Percentiles rank a stretch among this genome's conserved stretches.
Conservation (phyloP, 805 yeast species). For the Cyberlindnera sargentensis region DNA sequence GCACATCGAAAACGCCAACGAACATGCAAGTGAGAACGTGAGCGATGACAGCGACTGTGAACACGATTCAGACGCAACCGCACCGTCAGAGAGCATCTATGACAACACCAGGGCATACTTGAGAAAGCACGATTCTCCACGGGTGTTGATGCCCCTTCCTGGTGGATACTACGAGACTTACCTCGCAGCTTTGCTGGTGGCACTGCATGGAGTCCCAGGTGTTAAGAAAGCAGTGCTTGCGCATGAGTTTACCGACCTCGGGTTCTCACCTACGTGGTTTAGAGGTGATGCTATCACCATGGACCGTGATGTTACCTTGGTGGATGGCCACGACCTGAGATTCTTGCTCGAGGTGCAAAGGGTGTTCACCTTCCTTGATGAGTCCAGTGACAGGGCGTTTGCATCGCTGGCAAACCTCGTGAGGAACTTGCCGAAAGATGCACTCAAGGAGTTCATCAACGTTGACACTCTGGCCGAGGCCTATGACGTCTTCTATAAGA, state of each 20-base stretch:
- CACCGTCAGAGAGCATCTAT: conserved; percentile 19
- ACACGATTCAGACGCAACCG: background rate
- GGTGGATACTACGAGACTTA: conserved; percentile 31
- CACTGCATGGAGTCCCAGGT: conserved; percentile 30
- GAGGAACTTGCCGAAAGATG: conserved; percentile 23
- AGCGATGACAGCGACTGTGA: background rate
- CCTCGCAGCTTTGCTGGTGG: conserved; percentile 34
- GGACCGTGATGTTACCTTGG: conserved; percentile 6
- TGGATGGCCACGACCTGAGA: conserved; percentile 22
- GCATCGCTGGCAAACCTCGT: conserved; percentile 30
- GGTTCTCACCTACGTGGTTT: conserved; percentile 35
- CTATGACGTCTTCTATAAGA: conserved; percentile 13
- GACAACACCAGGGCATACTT: conserved; percentile 26
- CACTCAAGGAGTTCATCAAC: conserved; percentile 6
- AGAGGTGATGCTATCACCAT: conserved; percentile 18
- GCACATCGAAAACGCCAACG: conserved; percentile 1
- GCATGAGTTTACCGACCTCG: conserved; percentile 28
- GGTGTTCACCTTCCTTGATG: conserved; percentile 30
- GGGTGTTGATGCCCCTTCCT: conserved; percentile 30
- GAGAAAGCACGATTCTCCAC: conserved; percentile 20
- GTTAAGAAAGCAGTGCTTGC: conserved; percentile 27
- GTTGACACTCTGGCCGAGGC: conserved; percentile 17
- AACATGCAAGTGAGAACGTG: background rate
- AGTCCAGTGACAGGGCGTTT: conserved; percentile 30
- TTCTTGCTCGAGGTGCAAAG: conserved; percentile 33